These are phyloP conservation scores for Linnemannia exigua DNA, from an alignment of 192 early-diverging fungal species.

Conservation along the genomic window DNA sequence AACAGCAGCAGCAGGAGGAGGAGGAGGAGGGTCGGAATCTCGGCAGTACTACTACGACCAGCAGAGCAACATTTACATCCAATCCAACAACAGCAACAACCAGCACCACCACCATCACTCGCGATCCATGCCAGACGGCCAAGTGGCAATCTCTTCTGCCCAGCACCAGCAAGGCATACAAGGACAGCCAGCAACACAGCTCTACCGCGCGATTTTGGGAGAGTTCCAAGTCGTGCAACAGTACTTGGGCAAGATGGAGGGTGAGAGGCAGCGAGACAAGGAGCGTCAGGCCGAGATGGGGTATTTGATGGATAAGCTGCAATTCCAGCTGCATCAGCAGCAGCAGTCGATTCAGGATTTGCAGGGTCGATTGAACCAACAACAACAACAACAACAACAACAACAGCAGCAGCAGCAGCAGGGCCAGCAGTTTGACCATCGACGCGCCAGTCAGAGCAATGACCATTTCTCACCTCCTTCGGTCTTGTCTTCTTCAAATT, in stretches of 20 bases:
- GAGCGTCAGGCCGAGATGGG: constrained; percentile 24
- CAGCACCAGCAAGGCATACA: not conserved
- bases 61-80: not conserved
- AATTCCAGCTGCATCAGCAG: constrained; percentile 26
- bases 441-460: not conserved
- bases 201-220: constrained; percentile 28
- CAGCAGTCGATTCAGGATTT: constrained; percentile 27
- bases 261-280: constrained; percentile 37
- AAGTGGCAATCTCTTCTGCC: not conserved
- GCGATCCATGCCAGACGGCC: not conserved
- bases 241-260: constrained; percentile 27
- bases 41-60: not conserved
- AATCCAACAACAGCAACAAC: not conserved
- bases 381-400: not conserved
- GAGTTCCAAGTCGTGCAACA: constrained; percentile 32
- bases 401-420: not conserved
- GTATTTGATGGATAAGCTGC: constrained; percentile 27
- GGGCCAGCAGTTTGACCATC: not conserved
- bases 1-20: too few relatives aligned
- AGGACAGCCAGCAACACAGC: not conserved
- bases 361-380: constrained; percentile 6
- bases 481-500: not conserved
- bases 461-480: not conserved
- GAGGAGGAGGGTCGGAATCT: not conserved
- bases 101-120: not conserved